A percentile compares a stretch with the other conserved stretches of the same genome.
These are phyloP conservation scores for Trichodelitschia bisporula DNA, from an alignment of 495 filamentous ascomycete species.

Conservation along the genomic window DNA sequence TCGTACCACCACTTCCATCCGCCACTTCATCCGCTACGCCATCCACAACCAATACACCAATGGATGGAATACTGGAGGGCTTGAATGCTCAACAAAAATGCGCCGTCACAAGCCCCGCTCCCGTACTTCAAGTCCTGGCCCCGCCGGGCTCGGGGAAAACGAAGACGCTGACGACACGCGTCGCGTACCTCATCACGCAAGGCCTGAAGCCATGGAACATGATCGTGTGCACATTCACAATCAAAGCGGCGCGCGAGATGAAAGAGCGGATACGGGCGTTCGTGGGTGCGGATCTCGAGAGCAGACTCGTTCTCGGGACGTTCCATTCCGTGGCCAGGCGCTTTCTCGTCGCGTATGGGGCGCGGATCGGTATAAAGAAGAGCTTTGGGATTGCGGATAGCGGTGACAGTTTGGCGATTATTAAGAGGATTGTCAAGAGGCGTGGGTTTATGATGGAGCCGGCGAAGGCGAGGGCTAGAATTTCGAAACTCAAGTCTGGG, in stretches of 20 bases:
- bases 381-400: conserved; percentile 90
- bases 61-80: too few relatives aligned
- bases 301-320: conserved; percentile 66
- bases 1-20: too few relatives aligned
- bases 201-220: conserved; percentile 72
- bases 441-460: conserved; percentile 36
- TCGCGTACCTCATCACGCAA: conserved; percentile 76
- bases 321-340: conserved; percentile 85
- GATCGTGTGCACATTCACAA: conserved; percentile 92
- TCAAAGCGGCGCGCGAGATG: conserved; percentile 95
- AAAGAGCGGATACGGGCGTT: conserved; percentile 58
- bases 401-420: conserved; percentile 48
- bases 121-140: conserved; percentile 76
- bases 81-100: conserved; percentile 63
- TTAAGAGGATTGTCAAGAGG: conserved; percentile 57
- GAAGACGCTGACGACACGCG: conserved; percentile 81
- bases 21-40: too few relatives aligned
- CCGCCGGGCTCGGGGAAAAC: conserved; percentile 65
- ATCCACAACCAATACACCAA: too few relatives aligned
- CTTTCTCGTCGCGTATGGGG: conserved; percentile 69
- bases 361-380: conserved; percentile 54
- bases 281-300: conserved; percentile 53
- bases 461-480: conserved; percentile 39
- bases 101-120: conserved; percentile 60
- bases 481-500: conserved; percentile 69